Base-by-base conservation (phyloP, 768 basidiomycete genomes). In the Tricholoma bakamatsutake region DNA sequence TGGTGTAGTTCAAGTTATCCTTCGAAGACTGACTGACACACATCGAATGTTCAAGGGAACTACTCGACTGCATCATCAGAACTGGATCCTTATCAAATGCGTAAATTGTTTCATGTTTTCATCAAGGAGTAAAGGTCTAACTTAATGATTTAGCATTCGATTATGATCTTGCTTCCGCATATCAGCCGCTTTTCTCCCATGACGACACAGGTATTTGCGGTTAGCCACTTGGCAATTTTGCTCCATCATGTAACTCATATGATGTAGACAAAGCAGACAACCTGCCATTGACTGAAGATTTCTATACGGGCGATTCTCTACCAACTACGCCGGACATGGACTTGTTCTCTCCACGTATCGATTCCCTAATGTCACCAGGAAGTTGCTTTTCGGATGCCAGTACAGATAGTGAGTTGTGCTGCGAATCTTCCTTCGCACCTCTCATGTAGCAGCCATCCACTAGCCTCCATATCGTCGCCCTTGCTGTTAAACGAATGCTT, bases 361-460 rank as follows among this genome's bases (percentile, higher is more conserved):
- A 56, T 18, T 27, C 56, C 35, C 55, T 39, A 2, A 47, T 51
- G 30, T 59, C 58, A 34, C 53, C 56, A 37, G 59, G 65, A 9
- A 66, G 68, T 50, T 66, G 64, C 56, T 71, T 69, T 11, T 65
- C 69, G 18, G 69, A 68, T 34, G 70, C 71, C n/a, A 69, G 71
- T 31, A 62, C 61, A 31, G 70, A 70, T 59, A 65, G 71, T 74
- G 59, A 50, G 61, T 57, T 3, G 52, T 15, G 0, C 13, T 24
- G 27, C 12, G 57, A 2, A 8, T 24, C 30, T 6, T 30, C 5
- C 35, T 35, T 7, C 17, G 12, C 24, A 21, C 37, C 9, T 18
- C 34, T 18, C 2, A 60, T 55, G 45, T 50, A 55, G 11, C 50
- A 31, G 31, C 53, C 62, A 55, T 51, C 21, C 33, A 55, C 24